phyloP scores from a whole-genome alignment of 2,329 filamentous ascomycete species.

The Aspergillus terreus region DNA sequence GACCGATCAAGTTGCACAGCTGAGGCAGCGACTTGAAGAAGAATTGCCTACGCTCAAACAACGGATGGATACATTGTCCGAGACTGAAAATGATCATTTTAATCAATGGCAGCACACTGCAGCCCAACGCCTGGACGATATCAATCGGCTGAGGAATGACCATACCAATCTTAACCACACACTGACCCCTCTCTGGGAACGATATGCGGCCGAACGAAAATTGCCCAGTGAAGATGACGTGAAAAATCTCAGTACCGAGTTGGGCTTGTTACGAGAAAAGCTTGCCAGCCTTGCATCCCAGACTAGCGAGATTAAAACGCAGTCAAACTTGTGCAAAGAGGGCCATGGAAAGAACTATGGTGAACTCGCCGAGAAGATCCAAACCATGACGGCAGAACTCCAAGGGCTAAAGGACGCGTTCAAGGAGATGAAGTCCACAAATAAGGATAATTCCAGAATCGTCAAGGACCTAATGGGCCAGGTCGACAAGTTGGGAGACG shows the following conservation, averaged over 20 bases:
- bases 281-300: neutral
- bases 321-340: neutral
- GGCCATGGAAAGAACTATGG: no score
- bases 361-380: no score
- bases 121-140: slow-evolving; percentile 1
- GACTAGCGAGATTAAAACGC: neutral
- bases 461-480: no score
- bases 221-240: no score
- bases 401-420: no score
- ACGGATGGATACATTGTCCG: slow-evolving; percentile 1
- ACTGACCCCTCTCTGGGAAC: neutral
- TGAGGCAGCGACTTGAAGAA: slow-evolving; percentile 8
- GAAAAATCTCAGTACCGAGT: neutral
- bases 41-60: slow-evolving; percentile 1
- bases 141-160: slow-evolving; percentile 4
- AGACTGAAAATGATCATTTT: neutral
- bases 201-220: neutral
- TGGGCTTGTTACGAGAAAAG: neutral
- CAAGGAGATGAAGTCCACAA: no score
- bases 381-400: no score
- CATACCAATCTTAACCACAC: neutral
- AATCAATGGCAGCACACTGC: neutral
- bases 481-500: no score
- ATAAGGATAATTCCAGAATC: no score
- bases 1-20: slow-evolving; percentile 15